Base-by-base conservation (phyloP, 805 yeast genomes). In the Starmerella bombi region DNA sequence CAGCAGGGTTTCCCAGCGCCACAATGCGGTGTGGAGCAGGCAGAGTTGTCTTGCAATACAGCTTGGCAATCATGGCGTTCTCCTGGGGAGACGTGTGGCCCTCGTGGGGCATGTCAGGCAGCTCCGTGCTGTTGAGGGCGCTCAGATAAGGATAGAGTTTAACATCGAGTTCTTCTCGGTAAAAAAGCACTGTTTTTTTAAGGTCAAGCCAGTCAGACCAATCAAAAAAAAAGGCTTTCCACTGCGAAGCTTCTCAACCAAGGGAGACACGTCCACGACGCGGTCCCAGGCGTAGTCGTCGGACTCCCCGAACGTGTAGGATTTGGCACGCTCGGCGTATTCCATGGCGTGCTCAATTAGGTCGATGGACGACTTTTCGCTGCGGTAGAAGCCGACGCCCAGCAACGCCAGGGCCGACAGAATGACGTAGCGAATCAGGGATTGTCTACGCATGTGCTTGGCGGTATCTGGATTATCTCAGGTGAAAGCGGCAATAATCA, bases 121-220 rank as follows among this genome's bases (percentile, higher is more conserved):
- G 3, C 15, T 40, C 43, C 18, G 9, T 4, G 29, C 15, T 10
- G 4, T n/a, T 20, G 5, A 44, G 29, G 23, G 39, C 15, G 33
- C 21, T 21, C 6, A 45, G 16, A 23, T 43, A 37, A 4, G 51
- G 50, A 36, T 45, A 50, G 3, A 39, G 35, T n/a, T 43, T 40
- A 1, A 33, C 30, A 22, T 47, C 44, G 12, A 50, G 40, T 14
- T 39, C 37, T 3, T 36, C 27, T 5, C 16, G n/a, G 8, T 50
- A 48, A 32, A 18, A 45, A 8, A 41, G 34, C 36, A 18, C 33
- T 3, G 42, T 40, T 17, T 41, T 43, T 20, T 45, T 37, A 14
- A 56, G 49, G 37, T 57, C 60, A 7, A 57, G 29, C 59, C 59
- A 56, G 36, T 55, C 50, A 12, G 42, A 18, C 60, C 60, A 57